Conservation (phyloP, 2,329 filamentous ascomycete genomes). For the Cercospora beticola region DNA sequence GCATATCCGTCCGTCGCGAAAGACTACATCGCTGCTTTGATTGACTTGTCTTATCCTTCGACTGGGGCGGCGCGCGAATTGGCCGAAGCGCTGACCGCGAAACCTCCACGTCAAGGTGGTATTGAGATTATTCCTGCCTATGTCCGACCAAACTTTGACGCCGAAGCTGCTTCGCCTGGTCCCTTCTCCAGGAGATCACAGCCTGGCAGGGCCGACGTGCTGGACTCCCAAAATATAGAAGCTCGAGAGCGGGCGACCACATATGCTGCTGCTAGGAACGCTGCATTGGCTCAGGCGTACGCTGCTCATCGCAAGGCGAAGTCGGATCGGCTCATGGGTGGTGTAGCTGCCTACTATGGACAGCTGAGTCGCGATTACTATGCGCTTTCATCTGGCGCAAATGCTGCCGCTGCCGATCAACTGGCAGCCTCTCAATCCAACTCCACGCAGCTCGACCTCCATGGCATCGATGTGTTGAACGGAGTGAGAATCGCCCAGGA, state of each 20-base stretch:
- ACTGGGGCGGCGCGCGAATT: slow-evolving; percentile 60
- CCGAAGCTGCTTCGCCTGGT: neutral
- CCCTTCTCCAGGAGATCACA: neutral
- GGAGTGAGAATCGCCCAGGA: slow-evolving; percentile 74
- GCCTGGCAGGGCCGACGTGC: neutral
- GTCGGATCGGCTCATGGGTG: slow-evolving; percentile 71
- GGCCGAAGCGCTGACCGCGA: slow-evolving; percentile 53
- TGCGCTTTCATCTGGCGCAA: slow-evolving; percentile 57
- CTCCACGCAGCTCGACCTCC: slow-evolving; percentile 66
- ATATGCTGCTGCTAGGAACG: slow-evolving; percentile 49
- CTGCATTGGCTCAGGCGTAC: slow-evolving; percentile 59
- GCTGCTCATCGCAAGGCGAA: slow-evolving; percentile 60
- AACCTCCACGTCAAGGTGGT: slow-evolving; percentile 40
- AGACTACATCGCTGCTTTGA: slow-evolving; percentile 52
- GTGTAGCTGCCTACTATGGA: slow-evolving; percentile 73
- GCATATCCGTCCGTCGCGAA: slow-evolving; percentile 56
- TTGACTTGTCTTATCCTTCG: slow-evolving; percentile 59
- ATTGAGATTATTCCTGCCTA: slow-evolving; percentile 53
- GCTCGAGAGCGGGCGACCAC: slow-evolving; percentile 26
- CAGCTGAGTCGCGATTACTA: slow-evolving; percentile 66
- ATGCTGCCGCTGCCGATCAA: slow-evolving; percentile 66
- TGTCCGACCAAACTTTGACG: slow-evolving; percentile 36
- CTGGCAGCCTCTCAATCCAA: slow-evolving; percentile 67
- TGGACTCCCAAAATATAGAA: slow-evolving; percentile 9
- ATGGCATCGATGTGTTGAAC: slow-evolving; percentile 78